Base-by-base conservation (phyloP, 148 eudicot genomes). In the Camellia japonica region DNA sequence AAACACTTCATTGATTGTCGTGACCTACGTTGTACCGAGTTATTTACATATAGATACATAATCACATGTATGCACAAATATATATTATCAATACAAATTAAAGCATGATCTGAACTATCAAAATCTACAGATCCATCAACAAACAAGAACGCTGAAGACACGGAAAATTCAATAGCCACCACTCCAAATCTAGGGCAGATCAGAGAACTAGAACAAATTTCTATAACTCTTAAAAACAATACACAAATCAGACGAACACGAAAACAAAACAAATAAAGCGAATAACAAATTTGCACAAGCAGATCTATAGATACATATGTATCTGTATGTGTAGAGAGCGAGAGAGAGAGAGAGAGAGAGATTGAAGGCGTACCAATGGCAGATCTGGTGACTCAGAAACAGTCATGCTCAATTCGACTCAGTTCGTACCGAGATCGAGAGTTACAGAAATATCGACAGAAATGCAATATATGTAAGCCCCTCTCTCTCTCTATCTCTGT, bases 161-260 rank as follows among this genome's bases (percentile, higher is more conserved):
- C 10, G 5, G 44, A 38, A 73, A 5, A 52, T 23, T 23, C 46
- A 73, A 73, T 44, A 2, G 11, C 76, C 61, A 7, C 44, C 46
- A 23, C 65, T 58, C 65, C 78, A 74, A 74, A 74, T 58, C 66
- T 74, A 74, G 64, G 64, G 47, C 47, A 74, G 66, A 74, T 42
- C 78, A 16, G 51, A 18, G 44, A 74, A 74, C 67, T 4, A 16
- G 3, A 42, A 14, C 42, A 38, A 41, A 56, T 13, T 8, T 41
- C 5, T 14, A 6, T 10, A 23, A 66, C 46, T 41, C 70, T 30
- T 11, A 66, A 2, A 30, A 55, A 20, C 30, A 15, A 7, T 1
- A 58, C 5, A 42, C 42, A 58, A 4, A 73, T 30, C 52, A 66
- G 44, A 30, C 16, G 12, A 41, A 14, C 16, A 14, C 16, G 4